These are phyloP conservation scores for Thermoascus crustaceus DNA, from an alignment of 2,329 filamentous ascomycete genomes.

Conservation along the genomic window DNA sequence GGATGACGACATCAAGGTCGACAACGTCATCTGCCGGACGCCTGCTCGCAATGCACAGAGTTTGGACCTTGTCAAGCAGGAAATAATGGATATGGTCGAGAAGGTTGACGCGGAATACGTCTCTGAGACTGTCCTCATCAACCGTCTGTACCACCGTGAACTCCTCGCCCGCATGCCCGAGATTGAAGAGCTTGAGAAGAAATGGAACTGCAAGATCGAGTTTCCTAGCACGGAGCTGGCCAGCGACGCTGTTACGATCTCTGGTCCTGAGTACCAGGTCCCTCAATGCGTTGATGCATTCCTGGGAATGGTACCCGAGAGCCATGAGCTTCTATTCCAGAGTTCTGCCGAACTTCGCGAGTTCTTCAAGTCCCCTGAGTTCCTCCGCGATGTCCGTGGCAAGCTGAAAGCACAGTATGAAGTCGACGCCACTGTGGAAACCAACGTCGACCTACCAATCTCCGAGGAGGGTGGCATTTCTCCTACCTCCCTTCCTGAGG, in stretches of 20 bases:
- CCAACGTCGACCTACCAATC: constrained; percentile 22
- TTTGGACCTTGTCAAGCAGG: constrained; percentile 92
- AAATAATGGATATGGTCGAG: constrained; percentile 99
- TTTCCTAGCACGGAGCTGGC: constrained; percentile 97
- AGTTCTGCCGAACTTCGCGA: constrained; percentile 67
- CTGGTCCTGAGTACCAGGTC: constrained; percentile 95
- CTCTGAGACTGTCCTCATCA: constrained; percentile 84
- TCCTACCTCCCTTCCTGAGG: constrained; percentile 42
- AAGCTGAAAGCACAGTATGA: constrained; percentile 90
- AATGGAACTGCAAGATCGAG: constrained; percentile 99
- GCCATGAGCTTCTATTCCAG: constrained; percentile 80
- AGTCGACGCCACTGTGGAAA: constrained; percentile 71
- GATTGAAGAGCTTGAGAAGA: constrained; percentile 93
- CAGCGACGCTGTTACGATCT: constrained; percentile 91
- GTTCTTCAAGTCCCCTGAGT: constrained; percentile 74
- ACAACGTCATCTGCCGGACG: constrained; percentile 97
- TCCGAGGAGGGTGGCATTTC: constrained; percentile 31
- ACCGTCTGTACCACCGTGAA: constrained; percentile 90
- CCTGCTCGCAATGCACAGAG: constrained; percentile 96
- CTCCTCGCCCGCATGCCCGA: constrained; percentile 80
- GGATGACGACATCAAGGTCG: constrained; percentile 96
- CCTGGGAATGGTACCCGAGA: constrained; percentile 94
- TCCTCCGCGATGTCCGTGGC: constrained; percentile 67
- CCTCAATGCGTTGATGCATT: constrained; percentile 95
- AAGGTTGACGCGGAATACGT: constrained; percentile 94